Evolutionary conservation across 305 asterid genomes (phyloP), one percentile per base, ranked within the genome.

Genomic region (Plantago rigida): DNA sequence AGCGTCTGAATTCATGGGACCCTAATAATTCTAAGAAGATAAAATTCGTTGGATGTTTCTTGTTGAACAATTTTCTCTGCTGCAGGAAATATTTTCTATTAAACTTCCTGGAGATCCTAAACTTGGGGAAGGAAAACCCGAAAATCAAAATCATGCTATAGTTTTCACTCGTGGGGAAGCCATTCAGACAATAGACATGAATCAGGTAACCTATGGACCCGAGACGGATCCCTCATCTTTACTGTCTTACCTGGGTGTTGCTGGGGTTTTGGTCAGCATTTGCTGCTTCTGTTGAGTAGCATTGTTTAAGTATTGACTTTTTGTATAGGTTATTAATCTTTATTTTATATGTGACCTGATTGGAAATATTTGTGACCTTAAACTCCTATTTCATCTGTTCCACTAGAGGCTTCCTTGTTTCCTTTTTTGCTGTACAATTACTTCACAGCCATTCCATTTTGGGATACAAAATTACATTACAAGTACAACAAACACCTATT

Each of bases 51-150:
- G 39, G 36, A 55, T 46, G 59, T 65, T 55, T 47, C 17, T 41
- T 39, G 47, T 67, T 66, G 60, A 59, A 58, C 42, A 14, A 34
- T 57, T 28, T 44, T 65, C 58, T 28, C 42, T 48, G 17, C 69
- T 59, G 49, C 75, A 92, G 97, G 99, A 92, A 82, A 82, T 92
- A 74, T 92, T 83, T 74, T 84, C 96, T 29, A 74, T 92, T 57
- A 84, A 85, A 83, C 97, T 92, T 70, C 99, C 99, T 67, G 99
- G 99, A 71, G 91, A 89, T 69, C 97, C 99, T 63, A 92, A 92
- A 79, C 92, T 92, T 52, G 99, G 99, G 55, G 99, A 92, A 81
- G 99, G 99, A 59, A 92, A 92, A 70, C 99, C 99, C 26, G 99
- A 92, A 78, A 92, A 89, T 62, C 99, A 92, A 67, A 92, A 92